phyloP scores from a whole-genome alignment of 2,329 filamentous ascomycete species.

The Pestalotiopsis sp. region DNA sequence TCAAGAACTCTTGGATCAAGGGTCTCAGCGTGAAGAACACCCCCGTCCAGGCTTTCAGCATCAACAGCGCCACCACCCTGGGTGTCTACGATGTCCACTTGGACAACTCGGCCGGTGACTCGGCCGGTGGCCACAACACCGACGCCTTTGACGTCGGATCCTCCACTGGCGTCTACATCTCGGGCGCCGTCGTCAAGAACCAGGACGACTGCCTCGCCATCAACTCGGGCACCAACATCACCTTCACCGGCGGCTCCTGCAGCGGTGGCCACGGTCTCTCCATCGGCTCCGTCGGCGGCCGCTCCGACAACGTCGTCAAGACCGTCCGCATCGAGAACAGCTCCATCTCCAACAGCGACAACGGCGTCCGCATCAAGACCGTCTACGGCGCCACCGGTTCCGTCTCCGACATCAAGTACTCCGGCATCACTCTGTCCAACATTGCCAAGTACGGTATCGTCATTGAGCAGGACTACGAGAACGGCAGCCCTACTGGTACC shows the following conservation, averaged over 20 bases:
- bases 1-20: conserved; percentile 53
- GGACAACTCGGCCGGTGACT: conserved; percentile 59
- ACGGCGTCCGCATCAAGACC: conserved; percentile 64
- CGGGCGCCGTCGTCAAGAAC: conserved; percentile 53
- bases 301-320: conserved; percentile 55
- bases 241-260: conserved; percentile 47
- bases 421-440: conserved; percentile 50
- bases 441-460: conserved; percentile 59
- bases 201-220: conserved; percentile 62
- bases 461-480: conserved; percentile 61
- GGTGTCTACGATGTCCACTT: conserved; percentile 52
- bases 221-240: conserved; percentile 52
- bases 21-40: conserved; percentile 56
- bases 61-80: conserved; percentile 45
- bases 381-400: conserved; percentile 53
- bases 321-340: conserved; percentile 52
- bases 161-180: conserved; percentile 46
- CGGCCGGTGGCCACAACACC: conserved; percentile 45
- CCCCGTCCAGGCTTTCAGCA: conserved; percentile 55
- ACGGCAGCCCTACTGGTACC: conserved; percentile 38
- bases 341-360: conserved; percentile 52
- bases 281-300: conserved; percentile 62
- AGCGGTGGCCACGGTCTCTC: conserved; percentile 58
- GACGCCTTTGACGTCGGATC: conserved; percentile 53
- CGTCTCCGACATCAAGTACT: conserved; percentile 56